Conservation (phyloP, 352 stramenopile genomes). For the Phytophthora litchii region DNA sequence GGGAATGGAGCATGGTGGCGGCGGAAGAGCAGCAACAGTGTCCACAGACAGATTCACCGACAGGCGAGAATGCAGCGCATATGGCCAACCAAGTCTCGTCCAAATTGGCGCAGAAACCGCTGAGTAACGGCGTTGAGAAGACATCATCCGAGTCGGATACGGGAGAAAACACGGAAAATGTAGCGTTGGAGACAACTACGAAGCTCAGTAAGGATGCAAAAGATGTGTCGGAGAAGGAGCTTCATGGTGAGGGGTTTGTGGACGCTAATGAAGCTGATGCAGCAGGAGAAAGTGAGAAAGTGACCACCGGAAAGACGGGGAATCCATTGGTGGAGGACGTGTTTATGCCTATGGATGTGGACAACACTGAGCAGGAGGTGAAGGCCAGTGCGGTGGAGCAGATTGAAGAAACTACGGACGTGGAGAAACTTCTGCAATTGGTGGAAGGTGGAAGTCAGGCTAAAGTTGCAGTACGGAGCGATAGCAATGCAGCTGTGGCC, state of each 20-base stretch:
- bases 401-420: background rate
- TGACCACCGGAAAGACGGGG: background rate
- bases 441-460: background rate
- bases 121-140: slow-evolving; percentile 14
- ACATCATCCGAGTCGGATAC: slow-evolving; percentile 1
- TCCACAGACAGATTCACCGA: background rate
- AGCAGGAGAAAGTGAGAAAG: slow-evolving; percentile 7
- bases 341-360: slow-evolving; percentile 16
- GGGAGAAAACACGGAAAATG: slow-evolving; percentile 13
- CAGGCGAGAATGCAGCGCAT: slow-evolving; percentile 19
- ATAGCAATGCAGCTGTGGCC: background rate
- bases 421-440: background rate
- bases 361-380: background rate
- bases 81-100: slow-evolving; percentile 17
- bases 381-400: background rate
- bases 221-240: slow-evolving; percentile 1
- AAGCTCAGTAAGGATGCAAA: background rate
- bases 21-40: slow-evolving; percentile 24
- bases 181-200: background rate
- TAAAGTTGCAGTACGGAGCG: background rate
- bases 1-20: slow-evolving; percentile 32
- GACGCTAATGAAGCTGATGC: background rate
- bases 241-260: slow-evolving; percentile 1
- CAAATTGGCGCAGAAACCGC: slow-evolving; percentile 15
- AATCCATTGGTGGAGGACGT: slow-evolving; percentile 9